Base-by-base conservation (phyloP, 306 rosid genomes). In the Prunus kanzakura region DNA sequence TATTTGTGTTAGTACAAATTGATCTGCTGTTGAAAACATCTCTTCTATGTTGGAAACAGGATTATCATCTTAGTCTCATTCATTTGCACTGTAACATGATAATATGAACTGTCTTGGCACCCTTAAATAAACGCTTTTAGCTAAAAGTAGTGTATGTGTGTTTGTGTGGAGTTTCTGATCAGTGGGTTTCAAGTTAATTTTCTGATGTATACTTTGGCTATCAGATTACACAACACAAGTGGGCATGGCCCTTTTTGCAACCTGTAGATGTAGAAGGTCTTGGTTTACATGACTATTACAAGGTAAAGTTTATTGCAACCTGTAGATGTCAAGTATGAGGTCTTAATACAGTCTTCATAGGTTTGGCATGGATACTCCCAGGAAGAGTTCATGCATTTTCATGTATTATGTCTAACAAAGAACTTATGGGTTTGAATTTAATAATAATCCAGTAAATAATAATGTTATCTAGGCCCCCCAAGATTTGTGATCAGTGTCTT, bases 251-350 rank as follows among this genome's bases (percentile, higher is more conserved):
- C 72, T 91, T 94, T 89, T 86, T 91, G 97, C 91, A 91, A 79
- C 97, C 97, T 63, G 97, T 94, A 60, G 98, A 91, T 82, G 97
- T 94, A 47, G 92, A 86, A 82, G 97, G 95, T 73, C 97, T 94
- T 60, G 91, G 93, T 64, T 87, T 94, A 77, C 82, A 90, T 57
- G 98, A 94, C 88, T 91, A 94, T 73, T 91, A 82, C 61, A 90
- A 90, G 97, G 98, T 91, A 85, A 82, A 80, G 41, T 79, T 63
- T 60, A 56, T 64, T 14, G 27, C 30, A 47, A 41, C 45, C 63
- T 35, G 57, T 25, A 29, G 45, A 47, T 63, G n/a, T 15, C 22
- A 14, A 30, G 20, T 15, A 13, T 4, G 67, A 30, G 43, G 46
- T 22, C 65, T 27, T 25, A 11, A 11, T 23, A 25, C 19, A 23